Evolutionary conservation across 192 early-diverging fungal genomes (phyloP), one percentile per base, ranked within the genome.

Genomic region (Coemansia sp.): DNA sequence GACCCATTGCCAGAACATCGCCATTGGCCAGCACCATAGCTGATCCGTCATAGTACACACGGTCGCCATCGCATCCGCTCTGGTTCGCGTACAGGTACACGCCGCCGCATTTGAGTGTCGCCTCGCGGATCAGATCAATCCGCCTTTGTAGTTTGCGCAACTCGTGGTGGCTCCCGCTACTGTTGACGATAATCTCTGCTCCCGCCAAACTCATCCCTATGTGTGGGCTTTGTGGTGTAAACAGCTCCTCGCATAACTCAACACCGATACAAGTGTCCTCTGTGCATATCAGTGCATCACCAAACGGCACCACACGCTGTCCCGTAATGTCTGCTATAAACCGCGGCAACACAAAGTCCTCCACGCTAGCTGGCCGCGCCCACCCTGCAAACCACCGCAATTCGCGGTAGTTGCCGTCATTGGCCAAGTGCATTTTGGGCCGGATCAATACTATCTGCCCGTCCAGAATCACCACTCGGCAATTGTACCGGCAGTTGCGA

Each of bases 351-450:
- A 84, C 85, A 64, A 88, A 84, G 11, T 93, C 85, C 66, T 98
- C 96, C 0, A 90, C 72, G 3, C 70, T 56, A 7, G 83, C 72
- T 5, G 53, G 41, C 53, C 87, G 85, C 12, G 68, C 82, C 95
- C 96, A 99, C 6, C 90, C 79, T 0, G 90, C 83, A 73, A 99
- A 99, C 89, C 94, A 99, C 34, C 97, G 80, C 76, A 89, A 58
- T 72, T 99, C 97, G 29, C 95, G 89, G 77, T 99, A 99, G 70
- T 98, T 98, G 17, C 96, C 95, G 67, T 98, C 96, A 63, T 98
- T 97, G 17, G 97, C 97, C 66, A 99, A 60, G 60, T 83, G 89
- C 78, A 95, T 84, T 65, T 99, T 99, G n/a, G 97, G 97, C 2
- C 97, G 87, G 43, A 99, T 98, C 67, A 99, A 70, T 12, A 97